Evolutionary conservation across 345 rosid genomes (phyloP), one percentile per base, ranked within the genome.

Genomic region (Moricandia moricandioides): DNA sequence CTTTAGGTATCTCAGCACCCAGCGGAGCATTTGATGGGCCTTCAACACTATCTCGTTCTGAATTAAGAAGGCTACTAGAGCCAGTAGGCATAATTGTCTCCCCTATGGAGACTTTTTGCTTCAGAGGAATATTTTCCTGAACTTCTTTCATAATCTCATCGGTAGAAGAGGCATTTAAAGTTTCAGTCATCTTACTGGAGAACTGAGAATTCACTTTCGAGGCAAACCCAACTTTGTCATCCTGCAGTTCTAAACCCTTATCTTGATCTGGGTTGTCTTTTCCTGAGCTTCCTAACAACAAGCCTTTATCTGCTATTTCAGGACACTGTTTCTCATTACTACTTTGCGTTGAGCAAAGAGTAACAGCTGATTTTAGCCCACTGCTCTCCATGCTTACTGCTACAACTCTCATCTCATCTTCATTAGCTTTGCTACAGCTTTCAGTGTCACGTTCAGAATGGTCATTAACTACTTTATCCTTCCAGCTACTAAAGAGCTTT

Each of bases 401-500:
- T 63, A 73, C 73, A 47, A 73, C 79, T 51, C 69, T 40, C 14
- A 52, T 79, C 59, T 77, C 66, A 79, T 39, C 66, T 66, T 62
- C 85, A 71, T 62, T 58, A 52, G 26, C n/a, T 52, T 60, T 71
- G 65, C 56, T 66, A 52, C 72, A 47, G 73, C 77, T 70, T 65
- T 77, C 83, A 47, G 34, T 67, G 56, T 62, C 62, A 60, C 75
- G 55, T 57, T 71, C 83, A 74, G 26, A 67, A 52, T 72, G 74
- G 78, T 79, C 85, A 73, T 72, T 30, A 63, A 14, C 79, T 31
- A 59, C 77, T 35, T 74, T 81, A 69, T 47, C 79, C 77, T 87
- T 86, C 96, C 91, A 92, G 79, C 84, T 74, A 83, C 79, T 85
- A 61, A 77, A 80, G 5, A 92, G 82, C 58, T 83, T 86, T 75